Evolutionary conservation across 805 yeast genomes (phyloP), one percentile per base, ranked within the genome.

Genomic region (Pichia exigua): DNA sequence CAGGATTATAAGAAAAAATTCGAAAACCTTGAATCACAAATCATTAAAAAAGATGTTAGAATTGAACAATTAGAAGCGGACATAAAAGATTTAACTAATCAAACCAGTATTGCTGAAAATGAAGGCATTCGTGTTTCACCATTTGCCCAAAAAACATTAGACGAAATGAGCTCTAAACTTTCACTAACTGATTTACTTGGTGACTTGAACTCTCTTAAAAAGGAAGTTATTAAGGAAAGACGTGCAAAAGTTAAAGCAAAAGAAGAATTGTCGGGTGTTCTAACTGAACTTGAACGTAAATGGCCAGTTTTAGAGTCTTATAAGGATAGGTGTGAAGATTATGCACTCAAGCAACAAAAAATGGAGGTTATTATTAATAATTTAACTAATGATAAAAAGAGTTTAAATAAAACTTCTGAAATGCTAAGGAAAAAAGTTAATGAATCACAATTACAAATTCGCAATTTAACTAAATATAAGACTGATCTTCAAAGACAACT

Each of bases 401-500:
- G 52, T 18, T 38, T 59, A 8, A 28, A 28, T 4, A 58, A 56
- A 3, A 60, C 60, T 35, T 47, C 61, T 13, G 62, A 55, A 17
- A 49, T 58, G n/a, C 56, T 65, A 27, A 58, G 54, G 27, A 65
- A 61, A 46, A 70, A 65, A 46, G 56, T 64, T 35, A 61, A 66
- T 13, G 85, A 79, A 49, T 65, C 70, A 43, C 75, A 74, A 55
- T 64, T 70, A 26, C 84, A 81, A 57, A 62, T 76, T 15, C 67
- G 64, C 17, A 69, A 77, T 6, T 64, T 85, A 55, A 73, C 76
- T 44, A 78, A 76, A 51, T 81, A 84, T 56, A 77, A 84, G 43
- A 69, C 75, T 28, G 97, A 92, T 61, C 70, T 92, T 41, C 87
- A 95, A 8, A 80, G 82, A 43, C 98, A 92, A 64, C 77, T 94